Evolutionary conservation across 768 basidiomycete genomes (phyloP).

Genomic region (Pleurotus ostreatus): DNA sequence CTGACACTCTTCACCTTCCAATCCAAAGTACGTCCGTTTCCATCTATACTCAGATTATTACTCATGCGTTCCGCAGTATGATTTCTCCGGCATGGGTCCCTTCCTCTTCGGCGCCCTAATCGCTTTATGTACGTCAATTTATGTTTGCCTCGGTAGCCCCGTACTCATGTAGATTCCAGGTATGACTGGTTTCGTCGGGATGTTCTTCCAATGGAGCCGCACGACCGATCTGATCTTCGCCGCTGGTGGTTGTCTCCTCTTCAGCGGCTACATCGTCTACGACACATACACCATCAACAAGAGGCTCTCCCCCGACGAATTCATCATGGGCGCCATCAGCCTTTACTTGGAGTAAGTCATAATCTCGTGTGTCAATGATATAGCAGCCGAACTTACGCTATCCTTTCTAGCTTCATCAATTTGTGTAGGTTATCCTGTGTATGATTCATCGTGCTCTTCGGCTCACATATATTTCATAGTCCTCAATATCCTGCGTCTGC

Average conservation of each 20-base stretch:
- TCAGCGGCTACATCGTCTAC: constrained; percentile 88
- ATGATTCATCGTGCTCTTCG: too few relatives aligned
- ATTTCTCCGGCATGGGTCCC: constrained; percentile 90
- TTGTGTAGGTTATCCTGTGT: constrained; percentile 53
- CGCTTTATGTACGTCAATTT: constrained; percentile 55
- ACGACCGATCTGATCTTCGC: constrained; percentile 83
- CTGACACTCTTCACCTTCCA: constrained; percentile 94
- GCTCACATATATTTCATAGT: constrained; percentile 34
- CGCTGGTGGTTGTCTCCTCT: constrained; percentile 72
- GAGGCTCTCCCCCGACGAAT: constrained; percentile 88
- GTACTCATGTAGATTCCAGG: constrained; percentile 34
- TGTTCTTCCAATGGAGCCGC: constrained; percentile 83
- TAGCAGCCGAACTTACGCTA: not conserved
- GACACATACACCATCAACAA: constrained; percentile 91
- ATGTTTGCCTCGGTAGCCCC: too few relatives aligned
- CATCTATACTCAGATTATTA: not conserved
- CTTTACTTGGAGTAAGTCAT: constrained; percentile 87
- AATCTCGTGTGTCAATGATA: constrained; percentile 7
- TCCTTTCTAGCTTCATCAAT: constrained; percentile 66
- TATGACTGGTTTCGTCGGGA: constrained; percentile 75
- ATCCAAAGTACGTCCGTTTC: constrained; percentile 59
- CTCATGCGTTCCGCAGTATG: constrained; percentile 51
- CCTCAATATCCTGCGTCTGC: constrained; percentile 79
- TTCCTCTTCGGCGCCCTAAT: constrained; percentile 85
- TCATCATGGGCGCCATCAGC: constrained; percentile 83